Base-by-base conservation (phyloP, 768 basidiomycete species). In the Pholiota molesta region DNA sequence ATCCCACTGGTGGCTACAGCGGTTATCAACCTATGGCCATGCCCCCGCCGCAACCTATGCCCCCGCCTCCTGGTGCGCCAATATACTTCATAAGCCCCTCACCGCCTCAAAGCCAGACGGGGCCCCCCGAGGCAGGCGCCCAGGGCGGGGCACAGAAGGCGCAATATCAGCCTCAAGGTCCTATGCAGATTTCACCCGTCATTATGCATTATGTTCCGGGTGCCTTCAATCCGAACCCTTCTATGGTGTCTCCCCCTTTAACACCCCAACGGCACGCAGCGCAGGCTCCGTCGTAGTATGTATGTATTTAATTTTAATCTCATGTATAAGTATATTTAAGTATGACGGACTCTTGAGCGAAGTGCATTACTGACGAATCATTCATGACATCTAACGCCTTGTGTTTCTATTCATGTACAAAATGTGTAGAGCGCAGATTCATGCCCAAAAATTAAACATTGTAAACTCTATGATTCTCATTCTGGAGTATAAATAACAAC, bases 1-100 rank as follows among this genome's bases (percentile, higher is more conserved):
- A 58, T 1, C 66, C 63, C 13, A 51, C 65, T 28, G 65, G 59
- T 42, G 66, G 65, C 9, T 71, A 71, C 52, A 37, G 68, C 5
- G 57, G 63, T 10, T 71, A 62, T 51, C 71, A 72, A 44, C 70
- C 71, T 23, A 68, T 72, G 63, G 65, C 66, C 0, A 65, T 72
- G 59, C 69, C 67, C 17, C 63, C 69, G 28, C 55, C 64, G 17
- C 63, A 53, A 31, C 53, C 65, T 6, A 52, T 62, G 52, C 42
- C 62, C 21, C 39, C 63, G 1, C 23, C 60, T 23, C 23, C 60
- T 29, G 51, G 49, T 31, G 60, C 54, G 19, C 60, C 67, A 11
- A 52, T 71, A 23, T 72, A 71, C 58, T 65, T 62, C 23, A 62
- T 71, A 35, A 35, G 66, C 1, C 69, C 71, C 6, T 65, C 69